phyloP scores from a whole-genome alignment of 2,329 filamentous ascomycete species.

The Botrytis tulipae region DNA sequence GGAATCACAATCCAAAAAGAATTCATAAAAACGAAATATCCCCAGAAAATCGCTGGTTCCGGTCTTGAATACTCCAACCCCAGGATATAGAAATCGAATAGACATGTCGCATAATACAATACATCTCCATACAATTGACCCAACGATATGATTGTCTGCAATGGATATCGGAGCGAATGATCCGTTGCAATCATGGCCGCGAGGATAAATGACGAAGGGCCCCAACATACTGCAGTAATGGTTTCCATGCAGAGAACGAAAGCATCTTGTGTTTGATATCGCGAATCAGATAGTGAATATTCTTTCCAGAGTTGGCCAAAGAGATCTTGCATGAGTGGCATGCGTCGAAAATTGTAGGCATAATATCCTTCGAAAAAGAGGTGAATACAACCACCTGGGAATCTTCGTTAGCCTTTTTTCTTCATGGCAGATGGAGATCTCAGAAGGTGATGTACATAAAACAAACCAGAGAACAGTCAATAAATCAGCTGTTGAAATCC shows the following conservation, averaged over 20 bases:
- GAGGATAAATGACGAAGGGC: neutral
- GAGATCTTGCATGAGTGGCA: slow-evolving; percentile 44
- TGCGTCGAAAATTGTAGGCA: slow-evolving; percentile 43
- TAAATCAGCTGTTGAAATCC: neutral
- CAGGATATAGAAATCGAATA: neutral
- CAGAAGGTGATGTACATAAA: neutral
- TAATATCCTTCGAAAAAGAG: slow-evolving; percentile 46
- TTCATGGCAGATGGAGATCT: neutral
- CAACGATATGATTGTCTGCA: neutral
- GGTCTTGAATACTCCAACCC: neutral
- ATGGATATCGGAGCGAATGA: neutral
- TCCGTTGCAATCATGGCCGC: neutral
- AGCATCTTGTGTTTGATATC: slow-evolving; percentile 51
- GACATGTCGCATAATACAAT: neutral
- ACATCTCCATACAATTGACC: neutral
- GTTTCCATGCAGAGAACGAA: slow-evolving; percentile 56
- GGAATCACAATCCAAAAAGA: neutral
- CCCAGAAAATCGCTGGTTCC: slow-evolving; percentile 1
- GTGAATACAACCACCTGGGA: slow-evolving; percentile 35
- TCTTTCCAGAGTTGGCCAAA: slow-evolving; percentile 59
- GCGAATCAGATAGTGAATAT: slow-evolving; percentile 55
- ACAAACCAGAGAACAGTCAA: neutral
- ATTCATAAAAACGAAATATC: neutral
- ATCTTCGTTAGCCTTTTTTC: neutral
- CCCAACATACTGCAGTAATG: slow-evolving; percentile 44